Conservation (phyloP, 2,329 filamentous ascomycete genomes). For the Davidsoniella virescens region DNA sequence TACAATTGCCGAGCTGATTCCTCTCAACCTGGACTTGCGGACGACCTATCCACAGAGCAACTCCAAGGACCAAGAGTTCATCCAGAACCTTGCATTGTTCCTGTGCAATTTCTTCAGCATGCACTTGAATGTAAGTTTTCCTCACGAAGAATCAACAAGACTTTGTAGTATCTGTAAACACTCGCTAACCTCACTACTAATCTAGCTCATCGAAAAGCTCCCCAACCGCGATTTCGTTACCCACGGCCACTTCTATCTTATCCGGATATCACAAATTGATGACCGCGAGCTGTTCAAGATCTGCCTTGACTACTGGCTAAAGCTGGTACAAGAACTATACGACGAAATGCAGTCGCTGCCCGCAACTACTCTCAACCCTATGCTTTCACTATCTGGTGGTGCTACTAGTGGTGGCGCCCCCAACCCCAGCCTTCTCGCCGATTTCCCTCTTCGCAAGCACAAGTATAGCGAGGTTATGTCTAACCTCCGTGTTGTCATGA, state of each 20-base stretch:
- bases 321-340: constrained; percentile 92
- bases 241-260: constrained; percentile 94
- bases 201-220: constrained; percentile 77
- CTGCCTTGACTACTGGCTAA: constrained; percentile 97
- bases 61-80: constrained; percentile 87
- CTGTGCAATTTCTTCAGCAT: constrained; percentile 93
- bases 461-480: constrained; percentile 92
- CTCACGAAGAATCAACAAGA: not conserved
- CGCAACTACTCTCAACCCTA: constrained; percentile 79
- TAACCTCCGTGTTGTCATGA: constrained; percentile 93
- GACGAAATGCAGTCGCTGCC: constrained; percentile 97
- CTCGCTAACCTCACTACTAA: constrained; percentile 7
- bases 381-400: constrained; percentile 57
- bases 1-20: constrained; percentile 85
- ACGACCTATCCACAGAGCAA: constrained; percentile 83
- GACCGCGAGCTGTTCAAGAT: constrained; percentile 99
- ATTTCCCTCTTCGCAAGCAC: constrained; percentile 90
- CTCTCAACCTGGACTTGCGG: constrained; percentile 77
- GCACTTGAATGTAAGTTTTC: constrained; percentile 55
- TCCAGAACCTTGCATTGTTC: constrained; percentile 91
- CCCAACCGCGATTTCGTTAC: constrained; percentile 90
- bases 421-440: constrained; percentile 68
- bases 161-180: constrained; percentile 7
- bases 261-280: constrained; percentile 95
- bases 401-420: constrained; percentile 68